Base-by-base conservation (phyloP, 1,284 basidiomycete genomes). In the Dichomitus squalens region DNA sequence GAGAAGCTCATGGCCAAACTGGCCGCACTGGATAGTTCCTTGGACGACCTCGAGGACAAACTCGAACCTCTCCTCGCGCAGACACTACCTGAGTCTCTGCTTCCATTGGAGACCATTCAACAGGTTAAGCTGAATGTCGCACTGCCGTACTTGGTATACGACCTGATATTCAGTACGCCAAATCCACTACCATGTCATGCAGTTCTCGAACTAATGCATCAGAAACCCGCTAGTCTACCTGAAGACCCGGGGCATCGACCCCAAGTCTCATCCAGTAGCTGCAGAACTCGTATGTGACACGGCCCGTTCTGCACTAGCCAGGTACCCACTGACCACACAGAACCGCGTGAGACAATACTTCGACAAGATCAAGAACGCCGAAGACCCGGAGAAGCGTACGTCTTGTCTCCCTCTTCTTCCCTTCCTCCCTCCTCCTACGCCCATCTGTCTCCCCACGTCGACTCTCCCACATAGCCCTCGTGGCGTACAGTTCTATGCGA, bases 91-190 rank as follows among this genome's bases (percentile, higher is more conserved):
- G 88, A 92, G 64, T 84, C 84, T 0, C 70, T 87, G 14, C 71
- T 86, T 21, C 76, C 76, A 7, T 78, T 92, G 21, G 85, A 90
- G 57, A 83, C 83, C 3, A 77, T 93, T n/a, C 86, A 92, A 61
- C 87, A 91, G 66, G 91, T 90, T 27, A 91, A 92, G 69, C 71
- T 92, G 7, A 87, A 93, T 60, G 85, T 87, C 6, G 76, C 84
- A 34, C 69, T 92, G 29, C 87, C 89, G 11, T 93, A 93, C 70
- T 75, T 91, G n/a, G 79, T 90, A 3, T 91, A 93, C 65, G 90
- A 92, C 70, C 79, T 93, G 16, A 75, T 92, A n/a, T 93, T 92
- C 74, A 87, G 92, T 92, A 61, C 46, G 21, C 40, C 40, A 58
- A 1, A 27, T 25, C 39, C 53, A 34, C 58, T 25, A 21, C 12